Base-by-base conservation (phyloP, 2,329 filamentous ascomycete species). In the Aspergillus candidus region DNA sequence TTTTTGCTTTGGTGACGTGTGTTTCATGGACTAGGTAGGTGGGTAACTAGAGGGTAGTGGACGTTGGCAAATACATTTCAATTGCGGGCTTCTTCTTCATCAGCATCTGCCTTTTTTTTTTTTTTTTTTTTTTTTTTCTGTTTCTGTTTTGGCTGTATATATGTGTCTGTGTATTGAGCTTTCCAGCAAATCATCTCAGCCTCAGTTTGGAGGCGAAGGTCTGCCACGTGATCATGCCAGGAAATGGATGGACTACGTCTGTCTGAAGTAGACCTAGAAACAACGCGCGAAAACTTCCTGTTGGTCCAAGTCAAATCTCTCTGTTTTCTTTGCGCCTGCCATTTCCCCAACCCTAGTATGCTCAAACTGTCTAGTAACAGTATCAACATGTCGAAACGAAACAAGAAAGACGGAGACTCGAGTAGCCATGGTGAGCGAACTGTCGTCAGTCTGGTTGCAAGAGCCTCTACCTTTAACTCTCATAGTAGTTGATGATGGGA, bases 341-440 rank as follows among this genome's bases (percentile, higher is more conserved):
- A 18, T 18, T 18, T 18, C 18, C 18, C 6, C 4, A 5, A 5
- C 18, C 18, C 18, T 18, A 18, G 18, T 18, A 2, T 38, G 15
- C 12, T 13, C 35, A 22, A 12, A 40, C 22, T 30, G 15, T 29
- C 17, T 39, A 35, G 35, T 15, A 33, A n/a, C 52, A 54, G 29
- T 32, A 14, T 27, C 17, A 22, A 30, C 36, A 58, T 3, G 27
- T 72, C 72, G 70, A 63, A 62, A 31, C 65, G 66, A 15, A 61
- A 60, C 35, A 72, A 67, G 43, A 61, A 56, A 33, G 70, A 68
- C 47, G 38, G 62, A 63, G 33, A 39, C 50, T 12, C 54, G 4
- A 46, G 46, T 11, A 56, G 59, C 18, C 58, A 65, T 54, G 64
- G 67, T 68, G 41, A 50, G 56, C 35, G 22, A 12, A 32, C 17